phyloP scores from a whole-genome alignment of 306 rosid species.

The Rubus idaeus region DNA sequence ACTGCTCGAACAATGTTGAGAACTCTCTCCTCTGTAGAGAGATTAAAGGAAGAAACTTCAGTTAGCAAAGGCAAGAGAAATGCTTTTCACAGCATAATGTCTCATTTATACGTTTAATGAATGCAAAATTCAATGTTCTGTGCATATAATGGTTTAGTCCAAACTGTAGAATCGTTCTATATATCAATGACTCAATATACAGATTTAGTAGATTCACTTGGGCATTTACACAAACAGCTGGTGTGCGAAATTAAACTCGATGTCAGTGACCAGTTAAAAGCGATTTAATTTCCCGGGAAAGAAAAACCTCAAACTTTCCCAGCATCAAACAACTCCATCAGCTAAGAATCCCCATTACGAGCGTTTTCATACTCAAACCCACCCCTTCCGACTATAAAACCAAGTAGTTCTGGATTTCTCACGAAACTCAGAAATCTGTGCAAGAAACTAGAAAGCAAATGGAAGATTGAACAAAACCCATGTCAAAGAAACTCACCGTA shows the following conservation, averaged over 20 bases:
- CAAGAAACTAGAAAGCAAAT: not conserved
- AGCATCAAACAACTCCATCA: not conserved
- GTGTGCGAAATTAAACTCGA: not conserved
- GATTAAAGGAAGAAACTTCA: not conserved
- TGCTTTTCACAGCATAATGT: not conserved
- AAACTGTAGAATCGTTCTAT: not conserved
- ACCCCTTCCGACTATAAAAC: not conserved
- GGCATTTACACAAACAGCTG: constrained; percentile 22
- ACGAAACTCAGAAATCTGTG: not conserved
- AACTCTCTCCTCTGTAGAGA: not conserved
- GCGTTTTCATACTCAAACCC: not conserved
- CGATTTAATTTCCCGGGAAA: not conserved
- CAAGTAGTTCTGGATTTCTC: constrained; percentile 1
- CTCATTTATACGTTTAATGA: not conserved
- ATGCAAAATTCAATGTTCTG: not conserved
- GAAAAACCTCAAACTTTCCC: too few species aligned
- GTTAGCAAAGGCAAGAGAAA: not conserved
- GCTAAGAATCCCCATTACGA: not conserved
- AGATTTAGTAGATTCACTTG: not conserved
- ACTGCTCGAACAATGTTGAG: not conserved
- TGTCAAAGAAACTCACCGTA: constrained; percentile 11
- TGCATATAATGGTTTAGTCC: not conserved
- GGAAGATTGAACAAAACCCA: not conserved
- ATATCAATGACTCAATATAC: not conserved
- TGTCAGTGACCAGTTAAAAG: not conserved